Percentiles rank a stretch among this genome's conserved stretches.
These are phyloP conservation scores for Neoascochyta sp. DNA, from an alignment of 2,329 filamentous ascomycete genomes.

Conservation along the genomic window DNA sequence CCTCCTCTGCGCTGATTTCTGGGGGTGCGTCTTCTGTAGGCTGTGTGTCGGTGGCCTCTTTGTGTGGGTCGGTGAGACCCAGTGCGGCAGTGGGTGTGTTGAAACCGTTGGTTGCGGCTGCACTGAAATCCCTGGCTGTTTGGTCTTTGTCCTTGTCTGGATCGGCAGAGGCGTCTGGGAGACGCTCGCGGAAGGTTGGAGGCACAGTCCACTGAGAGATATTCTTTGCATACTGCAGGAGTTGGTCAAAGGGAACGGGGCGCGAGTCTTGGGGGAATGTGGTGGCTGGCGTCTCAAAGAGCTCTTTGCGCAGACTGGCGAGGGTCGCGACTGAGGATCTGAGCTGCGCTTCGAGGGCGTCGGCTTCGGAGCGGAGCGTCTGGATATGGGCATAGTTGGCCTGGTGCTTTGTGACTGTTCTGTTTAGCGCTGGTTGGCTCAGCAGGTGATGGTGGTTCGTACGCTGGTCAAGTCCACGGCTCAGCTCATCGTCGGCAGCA, in stretches of 20 bases:
- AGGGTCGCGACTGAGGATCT: conserved; percentile 67
- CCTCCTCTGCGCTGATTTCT: conserved; percentile 29
- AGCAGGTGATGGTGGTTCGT: too few relatives aligned
- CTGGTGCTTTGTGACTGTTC: conserved; percentile 69
- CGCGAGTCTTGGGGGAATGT: conserved; percentile 40
- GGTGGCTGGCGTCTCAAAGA: conserved; percentile 51
- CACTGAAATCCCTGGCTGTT: conserved; percentile 18
- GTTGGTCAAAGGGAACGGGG: conserved; percentile 64
- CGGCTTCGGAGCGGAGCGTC: conserved; percentile 62
- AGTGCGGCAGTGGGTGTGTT: conserved; percentile 28
- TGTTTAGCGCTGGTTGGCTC: background rate
- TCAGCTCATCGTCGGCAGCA: conserved; percentile 65
- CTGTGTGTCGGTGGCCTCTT: conserved; percentile 17
- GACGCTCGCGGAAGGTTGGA: conserved; percentile 48
- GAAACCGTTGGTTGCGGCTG: conserved; percentile 25
- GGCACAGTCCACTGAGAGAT: conserved; percentile 79
- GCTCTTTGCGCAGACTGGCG: conserved; percentile 68
- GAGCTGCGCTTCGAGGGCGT: conserved; percentile 67
- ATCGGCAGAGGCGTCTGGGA: conserved; percentile 11
- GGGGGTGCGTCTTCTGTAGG: conserved; percentile 8
- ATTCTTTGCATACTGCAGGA: conserved; percentile 72
- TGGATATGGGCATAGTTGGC: conserved; percentile 67
- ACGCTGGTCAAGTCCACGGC: conserved; percentile 63
- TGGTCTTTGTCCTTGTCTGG: conserved; percentile 18
- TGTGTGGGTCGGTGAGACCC: conserved; percentile 19